Evolutionary conservation across 1,139 yeast species (phyloP).

Genomic region (Insectozyma bohioensis): DNA sequence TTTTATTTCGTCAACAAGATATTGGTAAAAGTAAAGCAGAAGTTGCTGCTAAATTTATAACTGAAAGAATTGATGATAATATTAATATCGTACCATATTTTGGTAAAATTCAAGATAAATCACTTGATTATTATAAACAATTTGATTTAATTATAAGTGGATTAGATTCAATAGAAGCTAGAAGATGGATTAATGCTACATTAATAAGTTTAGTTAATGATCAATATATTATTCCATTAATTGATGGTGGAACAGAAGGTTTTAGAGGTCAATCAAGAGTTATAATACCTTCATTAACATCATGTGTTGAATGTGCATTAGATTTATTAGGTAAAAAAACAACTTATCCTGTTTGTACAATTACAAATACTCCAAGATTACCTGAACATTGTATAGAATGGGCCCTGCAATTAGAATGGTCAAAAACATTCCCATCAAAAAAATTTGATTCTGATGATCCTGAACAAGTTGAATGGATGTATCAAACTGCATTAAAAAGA

Average conservation of each 20-base stretch:
- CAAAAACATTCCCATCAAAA: conserved; percentile 41
- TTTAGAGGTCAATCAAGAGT: conserved; percentile 90
- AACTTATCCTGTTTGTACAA: conserved; percentile 89
- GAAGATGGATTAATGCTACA: conserved; percentile 87
- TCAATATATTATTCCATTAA: conserved; percentile 66
- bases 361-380: conserved; percentile 88
- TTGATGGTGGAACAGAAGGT: conserved; percentile 97
- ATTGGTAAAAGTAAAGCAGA: conserved; percentile 81
- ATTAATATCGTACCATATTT: conserved; percentile 57
- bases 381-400: conserved; percentile 96
- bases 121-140: conserved; percentile 60
- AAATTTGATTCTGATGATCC: conserved; percentile 70
- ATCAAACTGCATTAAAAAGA: conserved; percentile 52
- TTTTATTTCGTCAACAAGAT: conserved; percentile 69
- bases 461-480: conserved; percentile 68
- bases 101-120: conserved; percentile 72
- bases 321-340: conserved; percentile 70
- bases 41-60: conserved; percentile 69
- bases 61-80: conserved; percentile 42
- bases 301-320: conserved; percentile 92
- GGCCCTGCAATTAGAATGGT: conserved; percentile 83
- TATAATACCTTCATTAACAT: conserved; percentile 77
- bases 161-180: conserved; percentile 83
- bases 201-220: conserved; percentile 62
- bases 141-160: conserved; percentile 84